phyloP scores from a whole-genome alignment of 108 stramenopile species.

The Nitzschia sp. region DNA sequence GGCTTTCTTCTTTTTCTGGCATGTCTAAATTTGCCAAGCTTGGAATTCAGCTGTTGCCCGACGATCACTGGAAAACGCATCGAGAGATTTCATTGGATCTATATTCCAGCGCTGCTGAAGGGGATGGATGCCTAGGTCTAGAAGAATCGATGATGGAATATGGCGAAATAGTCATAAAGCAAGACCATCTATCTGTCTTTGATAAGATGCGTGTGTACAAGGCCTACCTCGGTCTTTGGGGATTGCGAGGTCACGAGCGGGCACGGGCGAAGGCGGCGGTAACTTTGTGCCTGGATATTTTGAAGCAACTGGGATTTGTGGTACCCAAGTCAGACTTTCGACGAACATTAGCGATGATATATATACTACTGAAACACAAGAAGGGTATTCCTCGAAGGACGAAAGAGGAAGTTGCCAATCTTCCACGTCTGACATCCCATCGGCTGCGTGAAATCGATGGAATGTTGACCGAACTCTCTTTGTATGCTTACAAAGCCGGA shows the following conservation, averaged over 20 bases:
- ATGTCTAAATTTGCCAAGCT: neutral
- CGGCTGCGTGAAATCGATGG: neutral
- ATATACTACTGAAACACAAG: neutral
- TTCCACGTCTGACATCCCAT: neutral
- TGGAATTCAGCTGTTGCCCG: neutral
- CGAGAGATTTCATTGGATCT: neutral
- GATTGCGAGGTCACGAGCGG: neutral
- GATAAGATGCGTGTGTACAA: conserved; percentile 8
- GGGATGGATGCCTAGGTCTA: neutral
- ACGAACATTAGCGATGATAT: neutral
- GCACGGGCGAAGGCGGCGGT: neutral
- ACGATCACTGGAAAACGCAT: neutral
- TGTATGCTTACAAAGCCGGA: neutral
- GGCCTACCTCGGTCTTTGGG: neutral
- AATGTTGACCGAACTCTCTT: neutral
- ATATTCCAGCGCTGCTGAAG: conserved; percentile 2
- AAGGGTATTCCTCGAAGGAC: neutral
- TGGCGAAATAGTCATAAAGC: neutral
- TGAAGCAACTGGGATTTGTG: neutral
- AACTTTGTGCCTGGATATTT: neutral
- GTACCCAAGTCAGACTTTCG: neutral
- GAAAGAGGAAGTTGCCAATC: neutral
- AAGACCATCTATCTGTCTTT: neutral
- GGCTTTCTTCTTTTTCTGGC: conserved; percentile 8
- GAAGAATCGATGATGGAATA: conserved; percentile 2